Conservation (phyloP, 805 yeast species). For the Allodekkera sacchari region DNA sequence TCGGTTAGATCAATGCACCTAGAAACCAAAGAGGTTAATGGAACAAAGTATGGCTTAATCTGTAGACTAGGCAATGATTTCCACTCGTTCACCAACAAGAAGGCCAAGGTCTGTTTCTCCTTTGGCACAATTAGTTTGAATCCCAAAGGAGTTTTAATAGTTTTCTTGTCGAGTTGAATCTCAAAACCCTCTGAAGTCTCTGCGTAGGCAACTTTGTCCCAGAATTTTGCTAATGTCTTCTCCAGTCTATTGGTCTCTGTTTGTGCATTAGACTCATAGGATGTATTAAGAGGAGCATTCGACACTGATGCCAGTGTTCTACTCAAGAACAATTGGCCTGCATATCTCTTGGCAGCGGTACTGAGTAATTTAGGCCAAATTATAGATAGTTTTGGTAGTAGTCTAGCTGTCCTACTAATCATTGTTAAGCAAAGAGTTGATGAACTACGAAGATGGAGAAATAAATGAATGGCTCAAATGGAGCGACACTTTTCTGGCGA, state of each 20-base stretch:
- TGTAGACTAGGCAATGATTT: constrained; percentile 53
- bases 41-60: constrained; percentile 72
- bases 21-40: constrained; percentile 80
- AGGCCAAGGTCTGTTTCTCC: constrained; percentile 54
- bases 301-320: too few relatives aligned
- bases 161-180: constrained; percentile 63
- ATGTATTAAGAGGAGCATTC: too few relatives aligned
- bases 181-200: constrained; percentile 31
- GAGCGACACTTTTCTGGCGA: too few relatives aligned
- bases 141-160: constrained; percentile 82
- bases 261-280: constrained; percentile 39
- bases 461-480: too few relatives aligned
- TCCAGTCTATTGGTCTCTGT: constrained; percentile 65
- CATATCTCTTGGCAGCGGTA: too few relatives aligned
- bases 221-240: constrained; percentile 64
- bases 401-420: too few relatives aligned
- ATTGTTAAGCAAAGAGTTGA: too few relatives aligned
- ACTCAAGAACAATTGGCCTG: too few relatives aligned
- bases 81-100: constrained; percentile 85
- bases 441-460: too few relatives aligned
- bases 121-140: constrained; percentile 57
- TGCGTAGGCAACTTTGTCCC: constrained; percentile 59
- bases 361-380: too few relatives aligned
- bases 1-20: constrained; percentile 71
- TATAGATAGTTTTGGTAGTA: too few relatives aligned